A percentile compares a stretch with the other conserved stretches of the same genome.
Conservation (phyloP, 2,329 filamentous ascomycete genomes). For the Westerdykella aurantiaca region DNA sequence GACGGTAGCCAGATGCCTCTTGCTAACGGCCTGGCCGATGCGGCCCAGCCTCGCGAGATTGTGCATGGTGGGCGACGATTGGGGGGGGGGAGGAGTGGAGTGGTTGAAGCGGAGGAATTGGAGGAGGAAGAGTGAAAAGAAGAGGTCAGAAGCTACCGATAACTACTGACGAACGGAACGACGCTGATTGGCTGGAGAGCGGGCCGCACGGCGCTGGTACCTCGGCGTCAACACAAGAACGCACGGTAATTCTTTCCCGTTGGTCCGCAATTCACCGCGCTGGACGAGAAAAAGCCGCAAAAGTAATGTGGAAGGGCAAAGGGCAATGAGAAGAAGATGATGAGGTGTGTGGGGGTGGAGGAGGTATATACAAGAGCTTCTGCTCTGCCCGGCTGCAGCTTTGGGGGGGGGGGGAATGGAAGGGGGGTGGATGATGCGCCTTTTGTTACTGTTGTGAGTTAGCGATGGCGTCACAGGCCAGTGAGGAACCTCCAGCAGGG, state of each 20-base stretch:
- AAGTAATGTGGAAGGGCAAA: neutral
- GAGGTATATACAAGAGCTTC: neutral
- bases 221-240: slow-evolving; percentile 21
- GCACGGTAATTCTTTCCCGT: slow-evolving; percentile 24
- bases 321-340: neutral
- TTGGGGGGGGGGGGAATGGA: neutral
- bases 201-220: slow-evolving; percentile 10
- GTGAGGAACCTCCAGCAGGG: neutral
- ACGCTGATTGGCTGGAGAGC: slow-evolving; percentile 26
- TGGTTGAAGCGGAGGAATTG: slow-evolving; percentile 9
- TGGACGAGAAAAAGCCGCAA: slow-evolving; percentile 13
- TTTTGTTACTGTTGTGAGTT: neutral
- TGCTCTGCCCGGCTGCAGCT: neutral
- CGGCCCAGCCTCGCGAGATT: slow-evolving; percentile 66
- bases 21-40: slow-evolving; percentile 59
- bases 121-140: slow-evolving; percentile 27
- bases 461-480: neutral
- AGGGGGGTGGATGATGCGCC: neutral
- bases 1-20: slow-evolving; percentile 70
- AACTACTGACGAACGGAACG: slow-evolving; percentile 28
- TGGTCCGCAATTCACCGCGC: slow-evolving; percentile 30
- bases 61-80: slow-evolving; percentile 52
- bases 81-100: neutral
- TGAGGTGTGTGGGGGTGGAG: neutral
- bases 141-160: slow-evolving; percentile 32